A percentile compares a stretch with the other conserved stretches of the same genome.
Conservation (phyloP, 495 filamentous ascomycete genomes). For the Glutinoglossum americanum region DNA sequence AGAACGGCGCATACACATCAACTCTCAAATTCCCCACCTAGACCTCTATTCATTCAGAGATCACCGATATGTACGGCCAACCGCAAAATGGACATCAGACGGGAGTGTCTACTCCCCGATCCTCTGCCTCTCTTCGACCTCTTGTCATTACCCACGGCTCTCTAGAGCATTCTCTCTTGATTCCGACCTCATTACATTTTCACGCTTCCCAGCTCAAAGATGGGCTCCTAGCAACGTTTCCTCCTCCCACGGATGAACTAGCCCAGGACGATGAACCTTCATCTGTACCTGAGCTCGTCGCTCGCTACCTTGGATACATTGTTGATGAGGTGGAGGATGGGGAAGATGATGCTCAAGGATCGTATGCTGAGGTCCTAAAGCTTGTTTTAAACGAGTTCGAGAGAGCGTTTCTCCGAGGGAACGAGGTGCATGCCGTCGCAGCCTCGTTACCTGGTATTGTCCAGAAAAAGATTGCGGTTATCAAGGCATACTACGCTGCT, state of each 20-base stretch:
- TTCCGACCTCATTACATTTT: slow-evolving; percentile 87
- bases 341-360: slow-evolving; percentile 69
- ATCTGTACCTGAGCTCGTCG: slow-evolving; percentile 72
- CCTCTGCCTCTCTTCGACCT: slow-evolving; percentile 67
- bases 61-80: slow-evolving; percentile 60
- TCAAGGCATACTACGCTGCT: slow-evolving; percentile 75
- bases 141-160: slow-evolving; percentile 78
- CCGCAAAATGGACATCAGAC: slow-evolving; percentile 60
- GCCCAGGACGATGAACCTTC: slow-evolving; percentile 96
- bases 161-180: slow-evolving; percentile 83
- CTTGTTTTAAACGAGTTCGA: slow-evolving; percentile 87
- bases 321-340: slow-evolving; percentile 71
- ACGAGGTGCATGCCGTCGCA: slow-evolving; percentile 84
- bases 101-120: slow-evolving; percentile 85
- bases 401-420: slow-evolving; percentile 78
- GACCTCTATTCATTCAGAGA: not conserved
- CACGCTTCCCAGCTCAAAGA: slow-evolving; percentile 85
- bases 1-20: not conserved
- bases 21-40: not conserved
- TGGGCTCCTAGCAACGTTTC: slow-evolving; percentile 61
- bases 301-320: slow-evolving; percentile 75
- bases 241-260: slow-evolving; percentile 81
- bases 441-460: slow-evolving; percentile 69
- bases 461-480: slow-evolving; percentile 70
- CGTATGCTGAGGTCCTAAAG: slow-evolving; percentile 72